Percentiles rank a stretch among this genome's conserved stretches.
Evolutionary conservation across 106 monocot genomes (phyloP).

Genomic region (Dendrobium officinale): DNA sequence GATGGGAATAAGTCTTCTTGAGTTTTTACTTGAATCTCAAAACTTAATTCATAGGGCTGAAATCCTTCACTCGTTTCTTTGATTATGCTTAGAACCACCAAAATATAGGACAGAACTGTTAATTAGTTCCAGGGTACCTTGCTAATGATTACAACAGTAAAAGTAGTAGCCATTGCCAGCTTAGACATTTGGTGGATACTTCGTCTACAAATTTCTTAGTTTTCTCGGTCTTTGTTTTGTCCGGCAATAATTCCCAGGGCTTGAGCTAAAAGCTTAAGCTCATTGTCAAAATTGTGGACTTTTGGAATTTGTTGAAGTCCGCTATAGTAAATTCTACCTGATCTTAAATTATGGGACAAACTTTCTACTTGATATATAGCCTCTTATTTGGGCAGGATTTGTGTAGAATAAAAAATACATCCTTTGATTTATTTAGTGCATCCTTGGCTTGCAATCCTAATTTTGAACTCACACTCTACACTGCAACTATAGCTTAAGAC

Average conservation of each 20-base stretch:
- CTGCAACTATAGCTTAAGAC: too few relatives aligned
- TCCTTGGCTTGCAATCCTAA: too few relatives aligned
- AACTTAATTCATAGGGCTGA: too few relatives aligned
- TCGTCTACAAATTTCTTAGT: not conserved
- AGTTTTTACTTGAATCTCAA: too few relatives aligned
- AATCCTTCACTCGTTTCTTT: too few relatives aligned
- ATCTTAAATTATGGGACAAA: too few relatives aligned
- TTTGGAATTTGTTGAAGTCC: not conserved
- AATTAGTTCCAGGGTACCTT: not conserved
- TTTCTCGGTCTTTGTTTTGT: not conserved
- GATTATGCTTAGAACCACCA: not conserved
- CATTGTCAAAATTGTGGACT: not conserved
- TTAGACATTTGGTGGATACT: not conserved
- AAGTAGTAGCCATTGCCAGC: not conserved
- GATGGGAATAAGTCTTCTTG: too few relatives aligned
- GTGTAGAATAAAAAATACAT: too few relatives aligned
- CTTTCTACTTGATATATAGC: too few relatives aligned
- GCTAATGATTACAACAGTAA: not conserved
- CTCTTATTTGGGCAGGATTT: too few relatives aligned
- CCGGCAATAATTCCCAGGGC: not conserved
- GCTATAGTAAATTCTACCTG: not conserved
- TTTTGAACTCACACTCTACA: too few relatives aligned
- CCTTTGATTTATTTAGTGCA: too few relatives aligned
- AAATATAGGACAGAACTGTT: not conserved
- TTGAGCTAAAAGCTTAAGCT: not conserved